A percentile compares a stretch with the other conserved stretches of the same genome.
Conservation (phyloP, 169 alveolate genomes). For the Condylostoma magnum region DNA sequence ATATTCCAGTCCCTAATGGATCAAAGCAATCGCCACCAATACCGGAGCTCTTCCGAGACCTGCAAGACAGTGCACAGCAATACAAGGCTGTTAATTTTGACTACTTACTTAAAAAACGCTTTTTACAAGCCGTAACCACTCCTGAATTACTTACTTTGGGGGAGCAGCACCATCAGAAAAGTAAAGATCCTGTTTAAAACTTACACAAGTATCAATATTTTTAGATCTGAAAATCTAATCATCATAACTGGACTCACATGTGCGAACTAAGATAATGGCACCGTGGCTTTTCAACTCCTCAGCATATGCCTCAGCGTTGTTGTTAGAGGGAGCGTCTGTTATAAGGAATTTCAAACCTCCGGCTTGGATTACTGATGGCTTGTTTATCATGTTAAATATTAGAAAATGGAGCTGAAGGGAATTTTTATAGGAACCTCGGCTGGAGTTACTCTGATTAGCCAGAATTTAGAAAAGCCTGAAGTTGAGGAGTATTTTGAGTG, state of each 20-base stretch:
- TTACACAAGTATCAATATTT: conserved; percentile 9
- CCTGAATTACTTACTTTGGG: not conserved
- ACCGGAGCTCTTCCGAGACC: conserved; percentile 33
- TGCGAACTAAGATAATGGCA: not conserved
- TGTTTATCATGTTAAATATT: conserved; percentile 14
- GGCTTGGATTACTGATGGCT: not conserved
- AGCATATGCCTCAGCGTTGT: conserved; percentile 10
- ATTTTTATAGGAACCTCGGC: too few species aligned
- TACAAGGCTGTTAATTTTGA: not conserved
- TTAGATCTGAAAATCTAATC: not conserved
- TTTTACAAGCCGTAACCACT: conserved; percentile 2
- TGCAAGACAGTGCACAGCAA: conserved; percentile 23
- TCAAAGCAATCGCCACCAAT: conserved; percentile 21
- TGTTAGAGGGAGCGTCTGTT: conserved; percentile 5
- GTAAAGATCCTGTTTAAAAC: conserved; percentile 1
- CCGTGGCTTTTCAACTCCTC: not conserved
- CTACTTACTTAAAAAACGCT: not conserved
- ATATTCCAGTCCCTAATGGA: conserved; percentile 5
- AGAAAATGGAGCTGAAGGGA: too few species aligned
- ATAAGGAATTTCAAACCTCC: conserved; percentile 3
- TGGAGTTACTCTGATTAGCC: too few species aligned
- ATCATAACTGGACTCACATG: conserved; percentile 11
- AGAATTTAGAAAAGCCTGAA: too few species aligned
- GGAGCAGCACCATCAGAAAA: conserved; percentile 18
- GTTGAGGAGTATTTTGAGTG: too few species aligned